phyloP scores from a whole-genome alignment of 1,139 yeast species.

The Kurtzmaniella quercitrusa region DNA sequence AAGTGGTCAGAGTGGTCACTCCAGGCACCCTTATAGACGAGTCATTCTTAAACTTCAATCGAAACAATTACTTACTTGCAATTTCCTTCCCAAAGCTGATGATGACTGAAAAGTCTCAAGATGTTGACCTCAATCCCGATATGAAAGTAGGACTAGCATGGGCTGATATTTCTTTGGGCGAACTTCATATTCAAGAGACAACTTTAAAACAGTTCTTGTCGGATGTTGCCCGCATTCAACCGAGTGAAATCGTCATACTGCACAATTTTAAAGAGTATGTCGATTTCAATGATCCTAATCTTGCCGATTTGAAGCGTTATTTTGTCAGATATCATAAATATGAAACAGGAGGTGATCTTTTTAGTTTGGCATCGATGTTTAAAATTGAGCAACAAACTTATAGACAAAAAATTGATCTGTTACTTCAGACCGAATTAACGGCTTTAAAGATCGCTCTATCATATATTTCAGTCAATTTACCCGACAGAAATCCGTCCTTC shows the following conservation, averaged over 20 bases:
- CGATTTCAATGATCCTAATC: slow-evolving; percentile 49
- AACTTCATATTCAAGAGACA: slow-evolving; percentile 63
- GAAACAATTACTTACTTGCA: slow-evolving; percentile 68
- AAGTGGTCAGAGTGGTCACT: slow-evolving; percentile 75
- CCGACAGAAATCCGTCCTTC: slow-evolving; percentile 34
- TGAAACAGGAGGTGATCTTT: slow-evolving; percentile 11
- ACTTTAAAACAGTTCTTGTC: slow-evolving; percentile 50
- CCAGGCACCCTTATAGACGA: slow-evolving; percentile 95
- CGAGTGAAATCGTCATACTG: slow-evolving; percentile 60
- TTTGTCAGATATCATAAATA: slow-evolving; percentile 53
- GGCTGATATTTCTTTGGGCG: slow-evolving; percentile 87
- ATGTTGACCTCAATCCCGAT: slow-evolving; percentile 29
- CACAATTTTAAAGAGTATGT: slow-evolving; percentile 24
- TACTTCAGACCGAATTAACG: slow-evolving; percentile 41
- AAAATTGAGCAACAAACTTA: slow-evolving; percentile 51
- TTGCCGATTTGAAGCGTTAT: slow-evolving; percentile 58
- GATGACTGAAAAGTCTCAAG: neutral
- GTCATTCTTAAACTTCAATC: slow-evolving; percentile 67
- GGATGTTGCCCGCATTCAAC: slow-evolving; percentile 61
- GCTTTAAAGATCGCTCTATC: slow-evolving; percentile 45
- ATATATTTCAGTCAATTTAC: slow-evolving; percentile 37
- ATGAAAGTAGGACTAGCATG: slow-evolving; percentile 71
- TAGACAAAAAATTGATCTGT: slow-evolving; percentile 51
- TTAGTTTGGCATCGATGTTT: slow-evolving; percentile 29
- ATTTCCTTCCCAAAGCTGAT: slow-evolving; percentile 53